phyloP scores from a whole-genome alignment of 2,329 filamentous ascomycete genomes.

The Ophiostoma sp. region DNA sequence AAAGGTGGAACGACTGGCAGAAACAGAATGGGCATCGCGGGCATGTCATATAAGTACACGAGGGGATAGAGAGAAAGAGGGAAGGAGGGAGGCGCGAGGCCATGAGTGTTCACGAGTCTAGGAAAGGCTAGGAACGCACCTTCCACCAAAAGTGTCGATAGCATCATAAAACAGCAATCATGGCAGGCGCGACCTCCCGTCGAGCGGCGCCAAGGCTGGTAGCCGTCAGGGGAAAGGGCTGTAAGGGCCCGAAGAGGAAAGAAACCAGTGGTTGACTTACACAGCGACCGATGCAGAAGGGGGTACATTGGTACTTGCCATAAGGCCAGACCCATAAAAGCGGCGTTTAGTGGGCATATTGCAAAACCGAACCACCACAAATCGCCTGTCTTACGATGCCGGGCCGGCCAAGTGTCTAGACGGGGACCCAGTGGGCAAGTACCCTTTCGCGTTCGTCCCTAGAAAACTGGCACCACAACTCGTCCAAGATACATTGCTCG shows the following conservation, averaged over 20 bases:
- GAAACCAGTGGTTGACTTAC: background rate
- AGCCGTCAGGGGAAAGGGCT: constrained; percentile 5
- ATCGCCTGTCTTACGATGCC: constrained; percentile 22
- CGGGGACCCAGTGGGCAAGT: background rate
- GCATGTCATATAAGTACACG: constrained; percentile 22
- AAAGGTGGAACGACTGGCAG: constrained; percentile 19
- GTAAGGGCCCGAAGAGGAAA: constrained; percentile 3
- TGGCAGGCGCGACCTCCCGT: constrained; percentile 12
- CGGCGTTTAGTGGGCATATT: constrained; percentile 20
- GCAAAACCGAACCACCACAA: constrained; percentile 23
- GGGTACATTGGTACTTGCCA: constrained; percentile 1
- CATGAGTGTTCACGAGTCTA: background rate
- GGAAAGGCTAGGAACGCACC: background rate
- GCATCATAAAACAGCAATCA: constrained; percentile 10
- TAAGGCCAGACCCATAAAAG: constrained; percentile 20
- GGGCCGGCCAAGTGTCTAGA: constrained; percentile 15
- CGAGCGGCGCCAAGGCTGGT: background rate
- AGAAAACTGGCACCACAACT: no score
- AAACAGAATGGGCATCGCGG: constrained; percentile 17
- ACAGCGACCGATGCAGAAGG: background rate
- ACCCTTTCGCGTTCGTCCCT: background rate
- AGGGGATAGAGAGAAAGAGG: constrained; percentile 9
- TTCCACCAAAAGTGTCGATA: constrained; percentile 3
- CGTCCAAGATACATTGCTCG: background rate
- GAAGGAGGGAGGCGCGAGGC: constrained; percentile 14